Evolutionary conservation across 768 basidiomycete genomes (phyloP), one percentile per base, ranked within the genome.

Genomic region (Psilocybe sp.): DNA sequence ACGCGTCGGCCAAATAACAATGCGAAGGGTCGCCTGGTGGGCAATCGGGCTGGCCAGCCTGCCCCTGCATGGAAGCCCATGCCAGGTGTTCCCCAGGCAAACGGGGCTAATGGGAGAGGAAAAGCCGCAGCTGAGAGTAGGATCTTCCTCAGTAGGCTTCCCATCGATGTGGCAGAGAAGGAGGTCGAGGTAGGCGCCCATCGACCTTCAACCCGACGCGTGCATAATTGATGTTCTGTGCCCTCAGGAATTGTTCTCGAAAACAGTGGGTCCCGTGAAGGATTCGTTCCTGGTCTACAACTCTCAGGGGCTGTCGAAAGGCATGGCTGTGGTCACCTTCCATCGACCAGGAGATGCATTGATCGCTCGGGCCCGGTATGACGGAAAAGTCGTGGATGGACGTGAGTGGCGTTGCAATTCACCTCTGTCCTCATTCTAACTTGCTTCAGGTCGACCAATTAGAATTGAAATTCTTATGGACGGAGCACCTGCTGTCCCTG

Each of bases 281-380:
- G 87, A 89, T 36, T 74, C 71, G 20, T 86, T 90, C 53, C 59
- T 90, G 58, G 76, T 89, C 14, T 85, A 87, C 70, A 91, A 90
- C 64, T 81, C 79, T 2, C 82, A 88, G 58, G 88, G 82, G 0
- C 76, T 73, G 47, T 86, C 87, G 40, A 89, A 87, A 60, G 89
- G 89, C 15, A 89, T 90, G 87, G 88, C 89, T 2, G 65, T 91
- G 12, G 84, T 90, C 2, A 59, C 71, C 0, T 91, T 91, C 59
- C 76, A 82, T 56, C 77, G 83, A 31, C 53, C 77, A 7, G 81
- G 74, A 1, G 85, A 89, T 65, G 89, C 89, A 7, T 68, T 63
- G 1, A 54, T 79, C 36, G 89, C 89, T 8, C 77, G 79, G 35
- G 62, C 71, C 19, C 89, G 87, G 66, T 91, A 87, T 58, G 73